Base-by-base conservation (phyloP, 768 basidiomycete species). In the Amanita polypyramis region DNA sequence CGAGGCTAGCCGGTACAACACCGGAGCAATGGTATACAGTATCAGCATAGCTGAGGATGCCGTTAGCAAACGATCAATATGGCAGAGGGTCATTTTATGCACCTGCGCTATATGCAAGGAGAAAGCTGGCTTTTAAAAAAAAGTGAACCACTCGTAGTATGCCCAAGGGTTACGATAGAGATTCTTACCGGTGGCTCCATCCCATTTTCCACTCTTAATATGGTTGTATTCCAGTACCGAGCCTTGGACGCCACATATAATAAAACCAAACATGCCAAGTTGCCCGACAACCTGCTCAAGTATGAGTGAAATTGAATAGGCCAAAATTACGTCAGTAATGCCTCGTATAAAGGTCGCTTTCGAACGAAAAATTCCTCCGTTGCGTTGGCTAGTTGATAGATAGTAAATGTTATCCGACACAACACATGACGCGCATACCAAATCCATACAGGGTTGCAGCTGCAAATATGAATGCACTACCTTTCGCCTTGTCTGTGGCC, bases 341-440 rank as follows among this genome's bases (percentile, higher is more conserved):
- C 80, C 67, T 92, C 90, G 56, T 89, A 92, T 34, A 92, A 66
- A 4, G 90, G 90, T 10, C 79, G 71, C 55, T 66, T 77, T 51
- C 89, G 75, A 25, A 93, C 90, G 51, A 92, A 78, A 62, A 85
- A 86, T 59, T 92, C 90, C 60, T 93, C 90, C 0, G 86, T 88
- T 23, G 89, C 86, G 54, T 92, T 92, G 19, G 85, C 88, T 90
- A 53, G 10, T 21, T 21, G 19, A 4, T 5, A 14, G 19, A 4
- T 5, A 14, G 39, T 39, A 6, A 39, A 37, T 4, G 17, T 32
- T 14, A 11, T 8, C 5, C 9, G 5, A 21, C 10, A 19, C 36
- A 27, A 17, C 14, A 20, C 10, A 33, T 14, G 14, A 3, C 32
- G 10, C 11, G 76, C 82, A 51, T 57, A 90, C 87, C 86, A 62